Conservation (phyloP, 805 yeast genomes). For the Yamadazyma ubonensis region DNA sequence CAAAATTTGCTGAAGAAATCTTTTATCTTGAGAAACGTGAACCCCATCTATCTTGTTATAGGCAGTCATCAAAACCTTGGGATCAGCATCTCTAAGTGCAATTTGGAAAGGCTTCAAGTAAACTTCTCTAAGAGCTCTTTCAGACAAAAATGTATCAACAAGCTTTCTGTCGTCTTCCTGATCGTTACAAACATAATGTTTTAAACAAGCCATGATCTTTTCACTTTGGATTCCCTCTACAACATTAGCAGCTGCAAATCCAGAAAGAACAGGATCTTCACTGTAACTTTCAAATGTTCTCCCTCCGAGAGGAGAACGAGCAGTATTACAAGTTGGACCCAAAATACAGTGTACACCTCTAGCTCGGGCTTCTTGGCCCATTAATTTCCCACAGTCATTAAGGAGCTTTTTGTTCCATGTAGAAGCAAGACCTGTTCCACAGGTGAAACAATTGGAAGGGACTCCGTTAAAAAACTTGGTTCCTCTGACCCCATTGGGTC, state of each 20-base stretch:
- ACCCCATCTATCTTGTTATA: slow-evolving; percentile 64
- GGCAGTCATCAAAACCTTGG: slow-evolving; percentile 58
- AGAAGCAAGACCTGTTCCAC: slow-evolving; percentile 60
- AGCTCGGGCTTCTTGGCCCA: slow-evolving; percentile 54
- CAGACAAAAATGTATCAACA: slow-evolving; percentile 50
- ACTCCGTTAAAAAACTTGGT: slow-evolving; percentile 51
- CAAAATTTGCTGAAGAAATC: slow-evolving; percentile 45
- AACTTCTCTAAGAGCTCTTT: slow-evolving; percentile 64
- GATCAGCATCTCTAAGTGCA: slow-evolving; percentile 52
- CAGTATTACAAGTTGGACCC: slow-evolving; percentile 49
- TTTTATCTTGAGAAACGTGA: slow-evolving; percentile 50
- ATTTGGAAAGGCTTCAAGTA: slow-evolving; percentile 64
- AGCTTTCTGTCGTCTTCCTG: slow-evolving; percentile 54
- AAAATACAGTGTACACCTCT: slow-evolving; percentile 47
- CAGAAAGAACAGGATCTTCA: slow-evolving; percentile 56
- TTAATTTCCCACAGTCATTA: slow-evolving; percentile 47
- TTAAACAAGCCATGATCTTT: slow-evolving; percentile 54
- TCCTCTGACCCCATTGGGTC: slow-evolving; percentile 66
- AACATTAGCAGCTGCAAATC: slow-evolving; percentile 48
- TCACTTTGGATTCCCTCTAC: slow-evolving; percentile 54
- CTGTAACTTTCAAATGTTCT: slow-evolving; percentile 61
- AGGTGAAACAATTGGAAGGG: slow-evolving; percentile 59
- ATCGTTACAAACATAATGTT: slow-evolving; percentile 65
- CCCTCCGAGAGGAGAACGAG: slow-evolving; percentile 59
- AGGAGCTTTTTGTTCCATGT: slow-evolving; percentile 54